Conservation (phyloP, 1,284 basidiomycete genomes). For the Meripilus lineatus region DNA sequence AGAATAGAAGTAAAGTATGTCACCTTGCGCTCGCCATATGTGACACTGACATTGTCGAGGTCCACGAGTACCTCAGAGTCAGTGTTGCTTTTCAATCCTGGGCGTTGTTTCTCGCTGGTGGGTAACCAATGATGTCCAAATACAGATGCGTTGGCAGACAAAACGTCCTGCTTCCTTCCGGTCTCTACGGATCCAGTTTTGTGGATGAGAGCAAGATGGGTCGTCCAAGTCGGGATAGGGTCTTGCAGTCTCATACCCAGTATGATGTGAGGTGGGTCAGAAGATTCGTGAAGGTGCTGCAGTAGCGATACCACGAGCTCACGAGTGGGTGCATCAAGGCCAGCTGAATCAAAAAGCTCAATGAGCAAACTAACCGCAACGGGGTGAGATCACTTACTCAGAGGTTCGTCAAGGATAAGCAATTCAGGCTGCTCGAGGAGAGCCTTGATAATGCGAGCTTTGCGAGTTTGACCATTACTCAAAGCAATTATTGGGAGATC, state of each 20-base stretch:
- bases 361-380: constrained; percentile 2
- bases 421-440: constrained; percentile 68
- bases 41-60: constrained; percentile 65
- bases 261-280: constrained; percentile 49
- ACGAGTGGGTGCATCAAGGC: constrained; percentile 62
- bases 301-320: constrained; percentile 57
- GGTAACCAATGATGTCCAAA: neutral
- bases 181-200: constrained; percentile 24
- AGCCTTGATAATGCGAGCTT: constrained; percentile 81
- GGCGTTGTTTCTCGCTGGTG: neutral
- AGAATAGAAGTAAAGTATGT: neutral
- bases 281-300: constrained; percentile 52
- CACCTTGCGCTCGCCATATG: constrained; percentile 65
- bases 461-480: constrained; percentile 88
- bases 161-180: constrained; percentile 23
- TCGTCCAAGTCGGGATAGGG: constrained; percentile 78
- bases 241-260: constrained; percentile 82
- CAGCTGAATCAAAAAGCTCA: constrained; percentile 45
- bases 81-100: constrained; percentile 2
- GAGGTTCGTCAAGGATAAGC: constrained; percentile 81
- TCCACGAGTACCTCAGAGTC: constrained; percentile 43
- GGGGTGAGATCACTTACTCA: constrained; percentile 44
- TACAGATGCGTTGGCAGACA: constrained; percentile 3
- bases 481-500: constrained; percentile 80
- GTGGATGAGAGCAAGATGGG: constrained; percentile 65